A percentile compares a stretch with the other conserved stretches of the same genome.
These are phyloP conservation scores for Penicillium hordei DNA, from an alignment of 2,329 filamentous ascomycete species.

Conservation along the genomic window DNA sequence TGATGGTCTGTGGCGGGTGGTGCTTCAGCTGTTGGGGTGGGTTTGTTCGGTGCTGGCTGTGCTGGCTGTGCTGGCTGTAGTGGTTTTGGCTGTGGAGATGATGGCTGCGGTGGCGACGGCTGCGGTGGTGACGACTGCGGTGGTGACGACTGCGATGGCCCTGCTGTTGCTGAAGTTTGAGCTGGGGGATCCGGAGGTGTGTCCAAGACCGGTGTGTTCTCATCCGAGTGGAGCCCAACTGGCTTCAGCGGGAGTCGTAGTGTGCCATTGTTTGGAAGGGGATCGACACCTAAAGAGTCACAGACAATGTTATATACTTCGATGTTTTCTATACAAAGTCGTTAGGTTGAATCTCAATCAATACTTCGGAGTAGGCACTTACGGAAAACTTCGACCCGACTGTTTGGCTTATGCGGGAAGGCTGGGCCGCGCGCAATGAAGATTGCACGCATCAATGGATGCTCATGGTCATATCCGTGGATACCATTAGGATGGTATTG, in stretches of 20 bases:
- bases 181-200: slow-evolving; percentile 36
- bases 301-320: slow-evolving; percentile 95
- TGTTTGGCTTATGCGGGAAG: slow-evolving; percentile 82
- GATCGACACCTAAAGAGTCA: slow-evolving; percentile 74
- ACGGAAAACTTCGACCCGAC: slow-evolving; percentile 78
- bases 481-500: slow-evolving; percentile 79
- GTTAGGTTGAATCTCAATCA: slow-evolving; percentile 6
- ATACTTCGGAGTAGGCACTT: slow-evolving; percentile 46
- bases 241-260: slow-evolving; percentile 54
- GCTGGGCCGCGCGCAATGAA: slow-evolving; percentile 90
- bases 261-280: slow-evolving; percentile 83
- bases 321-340: slow-evolving; percentile 68
- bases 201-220: slow-evolving; percentile 32
- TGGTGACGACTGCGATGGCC: slow-evolving; percentile 4
- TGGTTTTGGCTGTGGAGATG: neutral
- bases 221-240: slow-evolving; percentile 47
- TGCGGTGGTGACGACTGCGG: neutral
- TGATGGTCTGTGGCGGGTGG: slow-evolving; percentile 17
- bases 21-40: neutral
- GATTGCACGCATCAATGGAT: slow-evolving; percentile 93
- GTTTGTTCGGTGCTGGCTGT: slow-evolving; percentile 1
- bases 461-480: slow-evolving; percentile 92
- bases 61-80: neutral
- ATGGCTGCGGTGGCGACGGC: neutral
- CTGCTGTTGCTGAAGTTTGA: slow-evolving; percentile 14